These are phyloP conservation scores for Hymenoscyphus fraxineus DNA, from an alignment of 2,329 filamentous ascomycete species.

Conservation along the genomic window DNA sequence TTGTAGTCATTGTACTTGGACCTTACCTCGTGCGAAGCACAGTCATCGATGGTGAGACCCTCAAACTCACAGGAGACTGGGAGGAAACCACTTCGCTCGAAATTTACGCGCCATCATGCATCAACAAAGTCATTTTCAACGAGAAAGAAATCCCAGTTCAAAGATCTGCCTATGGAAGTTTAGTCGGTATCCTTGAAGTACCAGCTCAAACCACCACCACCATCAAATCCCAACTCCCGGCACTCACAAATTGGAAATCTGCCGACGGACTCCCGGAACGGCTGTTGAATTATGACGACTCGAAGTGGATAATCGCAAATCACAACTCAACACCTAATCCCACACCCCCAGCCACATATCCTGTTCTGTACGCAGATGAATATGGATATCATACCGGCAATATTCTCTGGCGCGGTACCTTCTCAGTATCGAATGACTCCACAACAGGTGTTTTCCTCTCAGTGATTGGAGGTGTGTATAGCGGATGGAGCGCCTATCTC, in stretches of 20 bases:
- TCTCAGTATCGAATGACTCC: slow-evolving; percentile 26
- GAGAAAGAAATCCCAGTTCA: slow-evolving; percentile 36
- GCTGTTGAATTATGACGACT: slow-evolving; percentile 40
- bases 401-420: slow-evolving; percentile 44
- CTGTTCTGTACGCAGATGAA: slow-evolving; percentile 45
- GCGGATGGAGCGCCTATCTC: slow-evolving; percentile 36
- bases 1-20: slow-evolving; percentile 47
- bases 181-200: slow-evolving; percentile 35
- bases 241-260: slow-evolving; percentile 34
- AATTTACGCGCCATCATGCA: slow-evolving; percentile 45
- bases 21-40: slow-evolving; percentile 50
- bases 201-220: slow-evolving; percentile 21
- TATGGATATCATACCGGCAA: slow-evolving; percentile 44
- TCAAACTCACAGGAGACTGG: slow-evolving; percentile 45
- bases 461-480: slow-evolving; percentile 24
- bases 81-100: slow-evolving; percentile 41
- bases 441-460: slow-evolving; percentile 30
- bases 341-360: slow-evolving; percentile 40
- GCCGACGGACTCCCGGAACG: slow-evolving; percentile 44
- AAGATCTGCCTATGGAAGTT: slow-evolving; percentile 41
- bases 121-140: slow-evolving; percentile 50
- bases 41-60: slow-evolving; percentile 33
- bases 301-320: slow-evolving; percentile 38
- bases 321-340: slow-evolving; percentile 41
- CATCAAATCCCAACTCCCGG: slow-evolving; percentile 19